A percentile compares a stretch with the other conserved stretches of the same genome.
phyloP scores from a whole-genome alignment of 2,329 filamentous ascomycete genomes.

The Paracamarosporium sp. region DNA sequence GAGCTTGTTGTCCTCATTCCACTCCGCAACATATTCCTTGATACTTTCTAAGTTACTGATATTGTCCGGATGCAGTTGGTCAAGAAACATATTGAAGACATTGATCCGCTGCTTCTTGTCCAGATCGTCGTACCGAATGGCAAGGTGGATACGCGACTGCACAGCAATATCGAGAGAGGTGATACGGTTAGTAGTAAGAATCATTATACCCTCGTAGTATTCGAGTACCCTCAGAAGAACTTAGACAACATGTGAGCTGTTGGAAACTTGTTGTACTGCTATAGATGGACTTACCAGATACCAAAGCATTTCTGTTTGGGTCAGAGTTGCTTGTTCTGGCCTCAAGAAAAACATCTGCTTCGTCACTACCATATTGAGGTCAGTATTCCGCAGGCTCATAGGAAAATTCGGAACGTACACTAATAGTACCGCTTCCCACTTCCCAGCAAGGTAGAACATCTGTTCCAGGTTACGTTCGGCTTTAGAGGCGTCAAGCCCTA shows the following conservation, averaged over 20 bases:
- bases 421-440: slow-evolving; percentile 58
- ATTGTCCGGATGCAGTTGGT: too few species aligned
- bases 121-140: slow-evolving; percentile 22
- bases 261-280: too few species aligned
- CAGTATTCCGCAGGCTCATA: too few species aligned
- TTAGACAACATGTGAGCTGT: slow-evolving; percentile 23
- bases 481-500: slow-evolving; percentile 49
- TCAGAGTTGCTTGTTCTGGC: slow-evolving; percentile 20
- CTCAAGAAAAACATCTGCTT: slow-evolving; percentile 48
- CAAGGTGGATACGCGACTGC: slow-evolving; percentile 29
- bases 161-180: slow-evolving; percentile 31
- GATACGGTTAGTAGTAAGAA: slow-evolving; percentile 32
- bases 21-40: slow-evolving; percentile 6
- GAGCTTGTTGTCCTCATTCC: slow-evolving; percentile 8
- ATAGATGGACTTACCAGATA: slow-evolving; percentile 11
- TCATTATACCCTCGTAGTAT: slow-evolving; percentile 39
- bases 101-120: background rate
- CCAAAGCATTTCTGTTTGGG: background rate
- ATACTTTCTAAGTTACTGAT: too few species aligned
- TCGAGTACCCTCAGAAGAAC: slow-evolving; percentile 44
- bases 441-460: slow-evolving; percentile 54
- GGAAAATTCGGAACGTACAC: too few species aligned
- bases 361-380: too few species aligned
- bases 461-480: slow-evolving; percentile 53
- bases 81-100: slow-evolving; percentile 8